Percentiles rank a stretch among this genome's conserved stretches.
These are phyloP conservation scores for Withania somnifera DNA, from an alignment of 305 asterid species.

Conservation along the genomic window DNA sequence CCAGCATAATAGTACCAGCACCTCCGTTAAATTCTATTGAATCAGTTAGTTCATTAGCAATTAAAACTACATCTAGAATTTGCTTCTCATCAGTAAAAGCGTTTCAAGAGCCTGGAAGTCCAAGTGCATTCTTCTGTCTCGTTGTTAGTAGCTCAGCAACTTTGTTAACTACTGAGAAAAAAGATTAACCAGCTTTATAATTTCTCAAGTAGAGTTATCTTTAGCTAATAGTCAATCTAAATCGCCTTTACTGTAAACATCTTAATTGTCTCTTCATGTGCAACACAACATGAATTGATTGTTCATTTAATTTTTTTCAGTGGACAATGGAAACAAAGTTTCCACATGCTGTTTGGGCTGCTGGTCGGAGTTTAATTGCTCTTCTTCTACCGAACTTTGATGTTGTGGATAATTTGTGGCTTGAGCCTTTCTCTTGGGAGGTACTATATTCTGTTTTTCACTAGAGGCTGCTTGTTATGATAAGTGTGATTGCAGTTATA, in stretches of 20 bases:
- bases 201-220: neutral
- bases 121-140: neutral
- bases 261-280: neutral
- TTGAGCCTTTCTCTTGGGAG: constrained; percentile 95
- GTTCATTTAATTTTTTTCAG: constrained; percentile 23
- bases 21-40: neutral
- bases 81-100: neutral
- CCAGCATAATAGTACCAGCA: neutral
- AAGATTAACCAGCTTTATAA: neutral
- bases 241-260: neutral
- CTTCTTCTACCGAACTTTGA: constrained; percentile 81
- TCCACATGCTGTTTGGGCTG: constrained; percentile 98
- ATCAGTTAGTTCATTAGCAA: neutral
- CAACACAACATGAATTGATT: neutral
- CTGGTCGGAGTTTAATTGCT: constrained; percentile 93
- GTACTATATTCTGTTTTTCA: constrained; percentile 28
- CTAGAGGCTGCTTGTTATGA: neutral
- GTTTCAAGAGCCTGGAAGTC: neutral
- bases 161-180: neutral
- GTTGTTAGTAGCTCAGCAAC: neutral
- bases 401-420: constrained; percentile 86
- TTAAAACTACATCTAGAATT: neutral
- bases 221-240: neutral
- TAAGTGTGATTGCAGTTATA: neutral
- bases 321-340: constrained; percentile 82